Percentiles rank a stretch among this genome's conserved stretches.
Evolutionary conservation across 306 rosid genomes (phyloP).

Genomic region (Dryas alaskensis): DNA sequence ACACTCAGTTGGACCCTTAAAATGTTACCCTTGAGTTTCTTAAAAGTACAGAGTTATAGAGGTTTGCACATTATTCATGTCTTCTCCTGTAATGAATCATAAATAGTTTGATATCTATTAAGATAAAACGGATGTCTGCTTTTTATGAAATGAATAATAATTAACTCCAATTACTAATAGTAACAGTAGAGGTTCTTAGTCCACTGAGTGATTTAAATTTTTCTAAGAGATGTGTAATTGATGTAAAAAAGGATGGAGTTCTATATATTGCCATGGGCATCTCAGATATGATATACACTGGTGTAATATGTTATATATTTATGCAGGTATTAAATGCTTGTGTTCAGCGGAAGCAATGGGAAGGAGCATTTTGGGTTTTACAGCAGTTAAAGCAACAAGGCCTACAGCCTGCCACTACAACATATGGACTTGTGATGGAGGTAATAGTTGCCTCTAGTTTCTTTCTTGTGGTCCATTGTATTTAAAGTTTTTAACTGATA

Average conservation of each 20-base stretch:
- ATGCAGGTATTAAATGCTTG: constrained; percentile 88
- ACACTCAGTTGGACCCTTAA: neutral
- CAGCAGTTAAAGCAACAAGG: constrained; percentile 72
- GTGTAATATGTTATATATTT: constrained; percentile 7
- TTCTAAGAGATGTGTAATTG: neutral
- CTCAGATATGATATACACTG: neutral
- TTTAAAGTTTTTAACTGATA: neutral
- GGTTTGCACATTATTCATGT: neutral
- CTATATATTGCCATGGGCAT: neutral
- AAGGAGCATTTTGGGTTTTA: constrained; percentile 97
- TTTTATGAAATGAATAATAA: neutral
- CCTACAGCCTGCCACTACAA: constrained; percentile 53
- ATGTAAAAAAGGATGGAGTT: neutral
- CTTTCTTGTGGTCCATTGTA: constrained; percentile 2
- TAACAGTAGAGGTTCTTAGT: neutral
- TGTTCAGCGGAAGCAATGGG: constrained; percentile 77
- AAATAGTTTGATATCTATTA: neutral
- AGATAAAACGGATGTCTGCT: neutral
- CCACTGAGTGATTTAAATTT: neutral
- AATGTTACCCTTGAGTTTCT: neutral
- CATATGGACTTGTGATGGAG: constrained; percentile 96
- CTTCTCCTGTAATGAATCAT: neutral
- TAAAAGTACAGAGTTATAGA: neutral
- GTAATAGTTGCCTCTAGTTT: constrained; percentile 41
- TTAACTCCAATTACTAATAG: neutral